Conservation (phyloP, 192 early-diverging fungal genomes). For the Mortierella claussenii region DNA sequence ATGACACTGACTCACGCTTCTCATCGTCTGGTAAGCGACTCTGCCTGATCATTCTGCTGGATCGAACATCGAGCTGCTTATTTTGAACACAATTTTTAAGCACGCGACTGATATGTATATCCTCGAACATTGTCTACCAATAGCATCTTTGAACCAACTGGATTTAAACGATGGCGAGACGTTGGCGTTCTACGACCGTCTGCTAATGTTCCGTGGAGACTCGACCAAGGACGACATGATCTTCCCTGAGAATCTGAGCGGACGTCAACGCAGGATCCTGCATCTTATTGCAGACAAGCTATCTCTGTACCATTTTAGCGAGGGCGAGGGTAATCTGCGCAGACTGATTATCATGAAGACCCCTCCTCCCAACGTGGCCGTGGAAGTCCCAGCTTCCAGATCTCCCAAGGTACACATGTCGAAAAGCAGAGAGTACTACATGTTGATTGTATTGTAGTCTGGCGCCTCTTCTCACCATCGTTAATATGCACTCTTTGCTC, state of each 20-base stretch:
- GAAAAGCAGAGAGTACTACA: too few species aligned
- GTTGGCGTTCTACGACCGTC: slow-evolving; percentile 73
- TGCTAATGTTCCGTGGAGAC: slow-evolving; percentile 78
- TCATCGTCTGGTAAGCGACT: slow-evolving; percentile 9
- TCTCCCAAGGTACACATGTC: slow-evolving; percentile 40
- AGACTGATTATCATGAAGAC: slow-evolving; percentile 57
- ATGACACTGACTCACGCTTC: slow-evolving; percentile 23
- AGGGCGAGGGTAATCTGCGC: slow-evolving; percentile 62
- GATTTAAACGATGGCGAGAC: slow-evolving; percentile 79
- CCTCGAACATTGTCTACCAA: background rate
- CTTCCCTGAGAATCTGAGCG: slow-evolving; percentile 69
- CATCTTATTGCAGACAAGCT: slow-evolving; percentile 82
- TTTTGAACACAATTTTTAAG: too few species aligned
- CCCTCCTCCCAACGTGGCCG: slow-evolving; percentile 24
- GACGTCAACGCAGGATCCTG: slow-evolving; percentile 68
- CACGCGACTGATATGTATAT: too few species aligned
- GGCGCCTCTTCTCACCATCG: too few species aligned
- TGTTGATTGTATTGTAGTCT: too few species aligned
- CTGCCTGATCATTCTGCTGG: background rate
- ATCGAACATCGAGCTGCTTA: too few species aligned
- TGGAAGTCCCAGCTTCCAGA: slow-evolving; percentile 22
- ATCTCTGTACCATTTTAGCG: slow-evolving; percentile 63
- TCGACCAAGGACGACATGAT: slow-evolving; percentile 73
- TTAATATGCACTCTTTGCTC: too few species aligned
- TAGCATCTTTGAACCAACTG: slow-evolving; percentile 52